Evolutionary conservation across 139 green algal species (phyloP).

Genomic region (Bryopsis sp.): DNA sequence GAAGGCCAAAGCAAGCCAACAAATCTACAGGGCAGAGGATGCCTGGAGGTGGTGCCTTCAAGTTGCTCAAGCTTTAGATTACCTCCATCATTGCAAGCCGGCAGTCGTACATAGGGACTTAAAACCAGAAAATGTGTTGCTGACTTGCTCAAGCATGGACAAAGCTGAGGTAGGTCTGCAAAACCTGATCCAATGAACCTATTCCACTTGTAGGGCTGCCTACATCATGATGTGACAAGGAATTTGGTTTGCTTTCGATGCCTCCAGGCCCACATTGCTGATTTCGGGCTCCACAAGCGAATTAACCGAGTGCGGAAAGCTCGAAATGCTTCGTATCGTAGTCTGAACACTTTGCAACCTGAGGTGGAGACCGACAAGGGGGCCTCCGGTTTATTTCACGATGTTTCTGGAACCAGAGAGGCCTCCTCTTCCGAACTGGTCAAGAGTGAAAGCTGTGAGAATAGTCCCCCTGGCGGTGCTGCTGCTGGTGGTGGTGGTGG

Average conservation of each 20-base stretch:
- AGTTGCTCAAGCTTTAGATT: constrained; percentile 6
- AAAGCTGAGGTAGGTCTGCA: not conserved
- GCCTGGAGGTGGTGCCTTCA: constrained; percentile 1
- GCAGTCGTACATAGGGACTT: constrained; percentile 12
- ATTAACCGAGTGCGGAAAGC: constrained; percentile 5
- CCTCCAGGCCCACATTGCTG: constrained; percentile 8
- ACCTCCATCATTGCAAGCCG: constrained; percentile 8
- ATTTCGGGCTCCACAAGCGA: constrained; percentile 17
- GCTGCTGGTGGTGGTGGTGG: no score
- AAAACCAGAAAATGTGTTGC: constrained; percentile 17
- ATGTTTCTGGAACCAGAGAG: no score
- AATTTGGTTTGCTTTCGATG: not conserved
- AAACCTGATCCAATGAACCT: no score
- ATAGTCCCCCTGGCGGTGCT: no score
- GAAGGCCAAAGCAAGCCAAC: not conserved
- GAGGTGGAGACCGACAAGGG: no score
- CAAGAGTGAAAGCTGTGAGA: no score
- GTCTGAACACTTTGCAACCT: no score
- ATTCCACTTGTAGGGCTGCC: no score
- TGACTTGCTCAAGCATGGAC: not conserved
- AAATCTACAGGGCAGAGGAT: not conserved
- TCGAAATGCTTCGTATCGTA: no score
- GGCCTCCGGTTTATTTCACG: no score
- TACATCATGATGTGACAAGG: no score
- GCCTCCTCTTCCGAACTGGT: no score